phyloP scores from a whole-genome alignment of 441 rosid species.

The Populus hybrid region DNA sequence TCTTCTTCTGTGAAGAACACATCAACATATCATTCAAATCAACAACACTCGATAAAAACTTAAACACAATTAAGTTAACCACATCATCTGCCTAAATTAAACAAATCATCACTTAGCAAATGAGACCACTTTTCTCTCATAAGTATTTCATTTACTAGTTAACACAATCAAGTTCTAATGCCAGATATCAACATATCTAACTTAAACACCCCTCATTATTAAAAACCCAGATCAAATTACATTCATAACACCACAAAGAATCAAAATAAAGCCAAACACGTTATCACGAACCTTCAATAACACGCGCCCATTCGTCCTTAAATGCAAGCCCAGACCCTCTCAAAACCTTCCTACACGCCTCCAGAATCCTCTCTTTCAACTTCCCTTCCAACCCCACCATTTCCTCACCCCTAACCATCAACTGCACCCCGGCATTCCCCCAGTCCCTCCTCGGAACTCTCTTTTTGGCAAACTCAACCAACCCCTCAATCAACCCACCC shows the following conservation, averaged over 20 bases:
- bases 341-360: constrained; percentile 32
- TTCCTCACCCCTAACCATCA: constrained; percentile 28
- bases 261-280: neutral
- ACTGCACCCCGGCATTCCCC: constrained; percentile 33
- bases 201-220: neutral
- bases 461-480: constrained; percentile 32
- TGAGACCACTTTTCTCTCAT: neutral
- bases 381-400: constrained; percentile 13
- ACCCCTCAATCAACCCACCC: constrained; percentile 22
- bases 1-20: constrained; percentile 37
- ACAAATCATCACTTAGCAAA: neutral
- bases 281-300: constrained; percentile 28
- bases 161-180: neutral
- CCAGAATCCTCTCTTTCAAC: constrained; percentile 21
- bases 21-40: constrained; percentile 1
- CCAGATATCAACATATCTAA: neutral
- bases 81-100: neutral
- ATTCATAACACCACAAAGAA: neutral
- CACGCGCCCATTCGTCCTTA: constrained; percentile 42
- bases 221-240: neutral
- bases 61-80: neutral
- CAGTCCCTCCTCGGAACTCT: constrained; percentile 37
- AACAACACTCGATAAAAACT: neutral
- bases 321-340: constrained; percentile 41
- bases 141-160: neutral